phyloP scores from a whole-genome alignment of 75 land plant species.

The Picea sitchensis region DNA sequence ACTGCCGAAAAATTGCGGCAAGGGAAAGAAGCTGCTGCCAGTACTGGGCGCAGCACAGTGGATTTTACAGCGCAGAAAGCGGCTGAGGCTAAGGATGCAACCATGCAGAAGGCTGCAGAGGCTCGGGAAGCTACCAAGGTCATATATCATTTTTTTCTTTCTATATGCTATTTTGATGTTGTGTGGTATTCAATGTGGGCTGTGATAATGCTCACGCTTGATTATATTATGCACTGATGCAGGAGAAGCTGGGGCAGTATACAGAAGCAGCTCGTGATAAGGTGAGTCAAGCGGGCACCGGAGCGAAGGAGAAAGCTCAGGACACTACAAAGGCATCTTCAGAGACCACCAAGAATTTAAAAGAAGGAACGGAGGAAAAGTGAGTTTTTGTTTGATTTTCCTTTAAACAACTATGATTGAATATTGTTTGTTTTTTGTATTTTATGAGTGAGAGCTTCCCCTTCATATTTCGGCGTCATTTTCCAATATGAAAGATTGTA shows the following conservation, averaged over 20 bases:
- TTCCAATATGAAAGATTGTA: no score
- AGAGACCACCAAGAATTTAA: background rate
- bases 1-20: conserved; percentile 1
- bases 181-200: no score
- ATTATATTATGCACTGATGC: background rate
- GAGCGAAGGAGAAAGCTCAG: background rate
- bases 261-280: background rate
- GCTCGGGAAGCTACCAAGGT: background rate
- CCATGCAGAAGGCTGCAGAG: background rate
- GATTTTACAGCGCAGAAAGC: background rate
- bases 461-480: no score
- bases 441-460: no score
- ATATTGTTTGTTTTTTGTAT: no score
- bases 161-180: no score
- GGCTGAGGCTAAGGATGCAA: background rate
- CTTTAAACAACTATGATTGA: background rate
- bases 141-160: no score
- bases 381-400: background rate
- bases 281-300: background rate
- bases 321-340: background rate
- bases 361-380: background rate
- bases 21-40: background rate
- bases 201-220: no score
- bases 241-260: background rate
- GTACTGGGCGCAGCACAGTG: background rate